A percentile compares a stretch with the other conserved stretches of the same genome.
These are phyloP conservation scores for Taphrina populina DNA, from an alignment of 1,139 yeast genomes.

Conservation along the genomic window DNA sequence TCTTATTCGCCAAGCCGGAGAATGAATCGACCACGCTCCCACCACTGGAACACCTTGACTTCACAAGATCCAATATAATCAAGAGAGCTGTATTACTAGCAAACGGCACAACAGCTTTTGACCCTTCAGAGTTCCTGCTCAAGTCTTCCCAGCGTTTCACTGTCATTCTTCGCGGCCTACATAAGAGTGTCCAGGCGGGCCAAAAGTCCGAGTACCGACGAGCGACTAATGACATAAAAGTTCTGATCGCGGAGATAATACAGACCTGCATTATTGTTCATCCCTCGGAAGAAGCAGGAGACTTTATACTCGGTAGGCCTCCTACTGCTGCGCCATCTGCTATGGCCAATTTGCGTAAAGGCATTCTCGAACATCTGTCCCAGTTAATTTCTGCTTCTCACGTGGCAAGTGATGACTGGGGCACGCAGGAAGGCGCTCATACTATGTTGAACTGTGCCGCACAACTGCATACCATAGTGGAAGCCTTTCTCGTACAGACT, in stretches of 20 bases:
- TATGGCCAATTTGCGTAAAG: too few relatives aligned
- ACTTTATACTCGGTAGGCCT: too few relatives aligned
- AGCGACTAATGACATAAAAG: not conserved
- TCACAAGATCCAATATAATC: too few relatives aligned
- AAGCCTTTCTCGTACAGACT: constrained; percentile 9
- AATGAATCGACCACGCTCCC: too few relatives aligned
- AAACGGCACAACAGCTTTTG: too few relatives aligned
- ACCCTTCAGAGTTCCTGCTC: too few relatives aligned
- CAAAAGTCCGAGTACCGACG: not conserved
- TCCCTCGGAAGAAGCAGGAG: too few relatives aligned
- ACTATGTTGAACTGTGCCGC: constrained; percentile 31
- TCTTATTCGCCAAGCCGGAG: constrained; percentile 22
- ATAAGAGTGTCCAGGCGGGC: not conserved
- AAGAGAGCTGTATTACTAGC: too few relatives aligned
- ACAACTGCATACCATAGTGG: constrained; percentile 25
- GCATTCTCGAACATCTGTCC: too few relatives aligned
- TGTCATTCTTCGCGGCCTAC: not conserved
- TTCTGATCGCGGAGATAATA: constrained; percentile 2
- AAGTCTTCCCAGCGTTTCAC: constrained; percentile 2
- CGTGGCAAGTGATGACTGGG: constrained; percentile 32
- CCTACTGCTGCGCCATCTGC: too few relatives aligned
- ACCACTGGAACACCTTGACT: too few relatives aligned
- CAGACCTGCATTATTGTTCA: too few relatives aligned
- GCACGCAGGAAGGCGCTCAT: constrained; percentile 10
- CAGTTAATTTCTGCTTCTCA: constrained; percentile 24